Conservation (phyloP, 176 grass and related monocot species). For the Rhynchospora pubera region DNA sequence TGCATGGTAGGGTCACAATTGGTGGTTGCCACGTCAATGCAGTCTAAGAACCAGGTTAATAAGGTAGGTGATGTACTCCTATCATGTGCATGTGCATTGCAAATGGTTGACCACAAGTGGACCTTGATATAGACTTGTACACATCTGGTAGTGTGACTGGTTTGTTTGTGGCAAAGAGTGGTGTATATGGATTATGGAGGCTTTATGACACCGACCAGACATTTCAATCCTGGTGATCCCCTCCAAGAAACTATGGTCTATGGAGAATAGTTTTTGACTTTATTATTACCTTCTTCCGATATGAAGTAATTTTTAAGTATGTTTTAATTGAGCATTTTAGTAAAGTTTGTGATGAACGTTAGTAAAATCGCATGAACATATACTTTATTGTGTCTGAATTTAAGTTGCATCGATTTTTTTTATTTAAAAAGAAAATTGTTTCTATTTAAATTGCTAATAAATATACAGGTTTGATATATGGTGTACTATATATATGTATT, state of each 20-base stretch:
- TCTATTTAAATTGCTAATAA: too few species aligned
- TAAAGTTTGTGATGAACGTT: not conserved
- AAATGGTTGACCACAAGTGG: not conserved
- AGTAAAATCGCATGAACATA: not conserved
- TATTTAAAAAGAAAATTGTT: not conserved
- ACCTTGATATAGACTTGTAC: not conserved
- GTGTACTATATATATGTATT: too few species aligned
- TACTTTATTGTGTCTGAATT: not conserved
- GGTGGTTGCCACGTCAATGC: constrained; percentile 8
- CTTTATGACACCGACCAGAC: not conserved
- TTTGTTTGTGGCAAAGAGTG: not conserved
- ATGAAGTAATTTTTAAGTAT: not conserved
- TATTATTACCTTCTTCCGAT: not conserved
- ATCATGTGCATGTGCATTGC: constrained; percentile 22
- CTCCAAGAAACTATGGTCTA: not conserved
- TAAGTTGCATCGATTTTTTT: not conserved
- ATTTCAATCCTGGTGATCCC: not conserved
- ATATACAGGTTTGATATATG: too few species aligned
- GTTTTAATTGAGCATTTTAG: not conserved
- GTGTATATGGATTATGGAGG: not conserved
- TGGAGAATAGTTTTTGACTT: not conserved
- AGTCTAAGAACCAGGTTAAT: not conserved
- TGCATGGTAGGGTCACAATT: not conserved
- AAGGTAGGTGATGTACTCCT: not conserved
- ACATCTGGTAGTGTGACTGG: not conserved